Evolutionary conservation across 352 stramenopile species (phyloP).

Genomic region (Globisporangium parvum): DNA sequence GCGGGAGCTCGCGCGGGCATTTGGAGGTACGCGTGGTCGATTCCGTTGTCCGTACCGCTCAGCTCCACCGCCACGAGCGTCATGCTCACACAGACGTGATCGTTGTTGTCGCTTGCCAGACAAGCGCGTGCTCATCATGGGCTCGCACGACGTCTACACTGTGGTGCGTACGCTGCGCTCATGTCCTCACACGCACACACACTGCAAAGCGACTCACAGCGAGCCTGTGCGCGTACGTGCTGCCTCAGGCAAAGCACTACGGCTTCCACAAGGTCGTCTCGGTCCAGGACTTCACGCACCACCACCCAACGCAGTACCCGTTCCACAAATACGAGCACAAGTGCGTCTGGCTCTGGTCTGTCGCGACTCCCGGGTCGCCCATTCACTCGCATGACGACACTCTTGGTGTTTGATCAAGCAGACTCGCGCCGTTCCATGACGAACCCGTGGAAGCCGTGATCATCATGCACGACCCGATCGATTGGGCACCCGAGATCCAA

Average conservation of each 20-base stretch:
- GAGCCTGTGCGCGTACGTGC: background rate
- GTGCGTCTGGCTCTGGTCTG: no score
- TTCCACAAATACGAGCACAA: constrained; percentile 67
- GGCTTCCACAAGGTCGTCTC: constrained; percentile 82
- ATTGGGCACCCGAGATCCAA: constrained; percentile 88
- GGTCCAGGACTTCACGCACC: constrained; percentile 59
- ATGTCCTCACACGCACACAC: background rate
- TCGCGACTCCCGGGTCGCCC: no score
- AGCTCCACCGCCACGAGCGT: background rate
- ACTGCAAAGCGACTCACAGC: background rate
- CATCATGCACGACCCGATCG: constrained; percentile 87
- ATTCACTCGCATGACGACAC: background rate
- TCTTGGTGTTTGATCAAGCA: constrained; percentile 10
- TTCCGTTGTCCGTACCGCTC: background rate
- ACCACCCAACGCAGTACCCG: constrained; percentile 74
- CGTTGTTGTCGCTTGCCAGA: constrained; percentile 19
- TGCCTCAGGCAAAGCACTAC: constrained; percentile 43
- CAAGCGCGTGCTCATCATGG: constrained; percentile 82
- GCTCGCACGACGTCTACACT: constrained; percentile 73
- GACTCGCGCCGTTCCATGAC: constrained; percentile 41
- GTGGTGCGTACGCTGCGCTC: constrained; percentile 33
- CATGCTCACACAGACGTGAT: background rate
- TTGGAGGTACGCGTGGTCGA: constrained; percentile 27
- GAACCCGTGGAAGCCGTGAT: constrained; percentile 82
- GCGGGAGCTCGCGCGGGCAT: constrained; percentile 61